Base-by-base conservation (phyloP, 2,329 filamentous ascomycete species). In the Whalleya microplaca region DNA sequence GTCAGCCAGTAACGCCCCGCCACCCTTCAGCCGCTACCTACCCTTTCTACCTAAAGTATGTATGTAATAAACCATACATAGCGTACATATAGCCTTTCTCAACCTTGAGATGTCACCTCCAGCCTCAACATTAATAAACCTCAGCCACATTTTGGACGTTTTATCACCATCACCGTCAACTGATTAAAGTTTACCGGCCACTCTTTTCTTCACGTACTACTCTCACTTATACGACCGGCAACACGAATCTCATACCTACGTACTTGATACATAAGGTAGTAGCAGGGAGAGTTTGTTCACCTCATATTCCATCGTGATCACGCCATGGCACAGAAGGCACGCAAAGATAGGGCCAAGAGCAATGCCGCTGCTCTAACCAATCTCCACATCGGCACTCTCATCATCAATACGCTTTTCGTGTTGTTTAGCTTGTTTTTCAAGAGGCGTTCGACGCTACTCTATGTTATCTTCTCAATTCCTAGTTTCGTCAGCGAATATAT, bases 401-500 rank as follows among this genome's bases (percentile, higher is more conserved):
- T 78, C 64, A 78, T 96, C 70, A 92, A 98, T 73, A 69, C 73
- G 55, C 70, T 92, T 70, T 97, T 94, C 78, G 79, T 96, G 56
- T 70, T 92, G 49, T 82, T 89, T 58, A 86, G 90, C 73, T 81
- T 89, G 66, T 76, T 90, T 72, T 83, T 88, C 69, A 79, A 81
- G 58, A 80, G 84, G 32, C 88, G 87, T 58, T 87, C 85, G 12
- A 76, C 88, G 21, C 74, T 87, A 49, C 79, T 85, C 58, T 99
- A 96, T 75, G 71, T 85, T 56, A 59, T 92, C 42, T 78, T 97
- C 62, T 91, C 89, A 2, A 72, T 84, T 0, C 95, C 95, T 0
- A 86, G 88, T 50, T 81, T 96, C 50, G 70, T 88, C 65, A 92
- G 95, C 75, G 87, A 98, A 73, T 89, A 91, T 70, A 87, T 92